These are phyloP conservation scores for Pseudoneurospora amorphoporcata DNA, from an alignment of 495 filamentous ascomycete species.

Conservation along the genomic window DNA sequence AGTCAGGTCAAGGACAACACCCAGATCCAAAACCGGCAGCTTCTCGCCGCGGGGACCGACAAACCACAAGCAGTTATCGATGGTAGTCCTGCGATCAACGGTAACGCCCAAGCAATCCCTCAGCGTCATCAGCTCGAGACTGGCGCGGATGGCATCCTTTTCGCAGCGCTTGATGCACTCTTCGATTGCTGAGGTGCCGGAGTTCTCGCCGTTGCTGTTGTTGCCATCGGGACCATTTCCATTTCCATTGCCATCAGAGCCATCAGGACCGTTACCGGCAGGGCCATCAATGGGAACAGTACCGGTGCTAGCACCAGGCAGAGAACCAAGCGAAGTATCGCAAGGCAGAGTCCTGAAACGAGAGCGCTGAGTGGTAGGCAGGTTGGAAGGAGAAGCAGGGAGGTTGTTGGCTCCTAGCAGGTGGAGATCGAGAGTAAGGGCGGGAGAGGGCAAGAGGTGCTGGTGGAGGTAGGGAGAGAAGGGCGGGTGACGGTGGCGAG, in stretches of 20 bases:
- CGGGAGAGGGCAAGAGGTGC: background rate
- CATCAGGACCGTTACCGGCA: background rate
- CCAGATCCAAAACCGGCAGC: background rate
- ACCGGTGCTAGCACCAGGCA: background rate
- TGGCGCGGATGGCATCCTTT: background rate
- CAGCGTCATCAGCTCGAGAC: background rate
- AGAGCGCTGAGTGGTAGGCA: slow-evolving; percentile 1
- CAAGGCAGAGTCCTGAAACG: background rate
- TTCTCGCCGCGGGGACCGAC: background rate
- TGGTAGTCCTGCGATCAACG: background rate
- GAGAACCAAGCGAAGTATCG: background rate
- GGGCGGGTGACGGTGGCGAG: background rate
- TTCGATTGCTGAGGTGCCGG: background rate
- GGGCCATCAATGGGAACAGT: slow-evolving; percentile 1
- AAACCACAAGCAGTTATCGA: slow-evolving; percentile 9
- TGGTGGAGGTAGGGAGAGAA: background rate
- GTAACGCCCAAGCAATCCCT: slow-evolving; percentile 8
- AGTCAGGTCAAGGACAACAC: background rate
- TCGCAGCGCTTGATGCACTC: slow-evolving; percentile 8
- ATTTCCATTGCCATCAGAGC: too few relatives aligned
- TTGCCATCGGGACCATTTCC: background rate
- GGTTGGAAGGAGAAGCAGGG: background rate
- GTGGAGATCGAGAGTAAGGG: background rate
- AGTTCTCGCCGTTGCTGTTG: background rate
- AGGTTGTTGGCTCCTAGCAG: background rate